Base-by-base conservation (phyloP, 306 rosid species). In the Sophora flavescens region DNA sequence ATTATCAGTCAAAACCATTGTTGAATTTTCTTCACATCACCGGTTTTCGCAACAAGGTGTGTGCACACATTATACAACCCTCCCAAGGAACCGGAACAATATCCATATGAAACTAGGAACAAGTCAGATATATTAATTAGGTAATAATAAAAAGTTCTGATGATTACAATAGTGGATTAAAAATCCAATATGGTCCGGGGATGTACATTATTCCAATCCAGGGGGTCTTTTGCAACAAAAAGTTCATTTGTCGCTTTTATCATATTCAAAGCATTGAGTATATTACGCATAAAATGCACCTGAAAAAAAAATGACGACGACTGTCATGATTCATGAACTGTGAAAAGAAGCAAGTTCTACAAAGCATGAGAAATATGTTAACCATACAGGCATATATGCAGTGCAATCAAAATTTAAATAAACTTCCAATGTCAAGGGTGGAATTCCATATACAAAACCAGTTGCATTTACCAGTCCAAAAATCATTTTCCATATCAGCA, bases 141-240 rank as follows among this genome's bases (percentile, higher is more conserved):
- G 39, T 39, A 3, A 45, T 52, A 61, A 75, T 65, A 61, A 17
- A 42, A 42, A 58, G 11, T 8, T 2, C 13, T 44, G 41, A 35
- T 28, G 14, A 47, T 75, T 36, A 22, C 62, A 69, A 69, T 17
- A 48, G 70, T 4, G 53, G 63, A 32, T 71, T 18, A 76, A 68
- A 82, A 68, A 82, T 52, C 82, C 85, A 76, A 22, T 53, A 44
- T 69, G 69, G 71, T 69, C 8, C n/a, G 12, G 48, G 42, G 63
- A 77, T 63, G 42, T 77, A 82, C 76, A 71, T 77, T 77, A 82
- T 82, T 82, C 53, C 82, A 82, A 71, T 63, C 61, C 51, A 7
- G 6, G 47, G 42, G 28, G 22, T 22, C 18, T 63, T 63, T 60
- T n/a, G 16, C 64, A 0, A 77, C 32, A 56, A 45, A 53, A 48